Conservation (phyloP, 106 monocot genomes). For the Alisma plantagoaquatica region DNA sequence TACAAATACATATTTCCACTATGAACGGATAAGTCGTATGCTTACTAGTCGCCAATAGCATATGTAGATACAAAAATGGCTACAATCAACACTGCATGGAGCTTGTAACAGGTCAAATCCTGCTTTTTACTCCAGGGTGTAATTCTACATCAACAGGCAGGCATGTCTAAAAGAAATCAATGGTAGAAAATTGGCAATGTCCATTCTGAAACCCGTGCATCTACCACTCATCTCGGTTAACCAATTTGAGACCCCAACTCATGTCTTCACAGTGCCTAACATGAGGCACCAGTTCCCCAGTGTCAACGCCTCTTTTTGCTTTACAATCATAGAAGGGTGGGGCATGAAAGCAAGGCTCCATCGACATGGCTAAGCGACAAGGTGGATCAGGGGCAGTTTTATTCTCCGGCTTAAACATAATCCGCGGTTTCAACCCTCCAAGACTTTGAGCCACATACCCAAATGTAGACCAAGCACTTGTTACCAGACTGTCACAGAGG, state of each 20-base stretch:
- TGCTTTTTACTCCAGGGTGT: too few species aligned
- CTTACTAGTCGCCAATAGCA: too few species aligned
- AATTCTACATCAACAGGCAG: too few species aligned
- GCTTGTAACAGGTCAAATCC: too few species aligned
- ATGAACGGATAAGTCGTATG: too few species aligned
- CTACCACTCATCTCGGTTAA: too few species aligned
- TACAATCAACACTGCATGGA: too few species aligned
- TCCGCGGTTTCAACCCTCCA: slow-evolving; percentile 22
- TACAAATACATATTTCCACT: too few species aligned
- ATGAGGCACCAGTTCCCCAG: slow-evolving; percentile 18
- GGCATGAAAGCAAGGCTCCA: slow-evolving; percentile 30
- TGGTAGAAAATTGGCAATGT: too few species aligned
- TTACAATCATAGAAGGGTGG: slow-evolving; percentile 22
- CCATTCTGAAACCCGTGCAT: too few species aligned
- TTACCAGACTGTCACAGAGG: slow-evolving; percentile 21
- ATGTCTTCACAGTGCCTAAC: slow-evolving; percentile 29
- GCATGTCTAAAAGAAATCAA: too few species aligned
- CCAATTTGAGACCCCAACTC: slow-evolving; percentile 33
- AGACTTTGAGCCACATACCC: slow-evolving; percentile 29
- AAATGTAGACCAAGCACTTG: slow-evolving; percentile 27
- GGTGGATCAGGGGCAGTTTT: slow-evolving; percentile 4
- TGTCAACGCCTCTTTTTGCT: slow-evolving; percentile 16
- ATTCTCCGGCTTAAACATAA: slow-evolving; percentile 11
- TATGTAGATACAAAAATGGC: too few species aligned
- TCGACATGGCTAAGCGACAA: slow-evolving; percentile 15